A percentile compares a stretch with the other conserved stretches of the same genome.
phyloP scores from a whole-genome alignment of 495 filamentous ascomycete species.

The Daldinia caldariorum region DNA sequence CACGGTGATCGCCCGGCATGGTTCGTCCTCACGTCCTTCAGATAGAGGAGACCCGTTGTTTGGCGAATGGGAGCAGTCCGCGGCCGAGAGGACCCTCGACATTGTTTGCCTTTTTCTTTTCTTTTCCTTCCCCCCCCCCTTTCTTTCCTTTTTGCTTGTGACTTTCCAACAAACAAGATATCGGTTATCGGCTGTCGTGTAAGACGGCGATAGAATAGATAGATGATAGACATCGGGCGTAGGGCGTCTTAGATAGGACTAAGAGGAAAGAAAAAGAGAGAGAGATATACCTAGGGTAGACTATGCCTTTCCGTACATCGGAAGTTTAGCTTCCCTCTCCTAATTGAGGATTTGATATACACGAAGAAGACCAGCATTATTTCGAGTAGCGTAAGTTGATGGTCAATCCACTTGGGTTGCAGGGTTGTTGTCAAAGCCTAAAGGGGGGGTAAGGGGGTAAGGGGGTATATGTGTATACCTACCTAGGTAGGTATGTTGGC shows the following conservation, averaged over 20 bases:
- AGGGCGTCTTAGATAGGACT: constrained; percentile 28
- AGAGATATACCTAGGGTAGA: not conserved
- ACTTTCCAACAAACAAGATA: constrained; percentile 32
- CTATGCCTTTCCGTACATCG: constrained; percentile 26
- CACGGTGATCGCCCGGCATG: constrained; percentile 38
- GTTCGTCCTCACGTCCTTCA: constrained; percentile 30
- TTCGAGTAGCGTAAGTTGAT: constrained; percentile 4
- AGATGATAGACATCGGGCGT: constrained; percentile 33
- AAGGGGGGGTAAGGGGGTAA: too few relatives aligned
- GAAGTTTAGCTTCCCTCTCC: constrained; percentile 41
- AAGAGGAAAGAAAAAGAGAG: constrained; percentile 7
- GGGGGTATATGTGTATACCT: too few relatives aligned
- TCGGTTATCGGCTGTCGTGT: constrained; percentile 33
- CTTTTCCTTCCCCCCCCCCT: too few relatives aligned
- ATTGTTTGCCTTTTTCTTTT: constrained; percentile 2
- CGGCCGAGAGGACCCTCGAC: constrained; percentile 29
- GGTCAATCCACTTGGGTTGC: constrained; percentile 34
- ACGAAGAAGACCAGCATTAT: constrained; percentile 28
- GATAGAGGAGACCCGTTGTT: constrained; percentile 41
- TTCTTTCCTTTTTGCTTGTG: constrained; percentile 42
- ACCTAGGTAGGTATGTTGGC: not conserved
- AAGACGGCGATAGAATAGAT: constrained; percentile 22
- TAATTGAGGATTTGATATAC: constrained; percentile 39
- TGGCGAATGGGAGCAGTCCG: constrained; percentile 43
- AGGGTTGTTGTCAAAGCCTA: constrained; percentile 27